phyloP scores from a whole-genome alignment of 192 early-diverging fungal species.

The Entophlyctis luteolus region DNA sequence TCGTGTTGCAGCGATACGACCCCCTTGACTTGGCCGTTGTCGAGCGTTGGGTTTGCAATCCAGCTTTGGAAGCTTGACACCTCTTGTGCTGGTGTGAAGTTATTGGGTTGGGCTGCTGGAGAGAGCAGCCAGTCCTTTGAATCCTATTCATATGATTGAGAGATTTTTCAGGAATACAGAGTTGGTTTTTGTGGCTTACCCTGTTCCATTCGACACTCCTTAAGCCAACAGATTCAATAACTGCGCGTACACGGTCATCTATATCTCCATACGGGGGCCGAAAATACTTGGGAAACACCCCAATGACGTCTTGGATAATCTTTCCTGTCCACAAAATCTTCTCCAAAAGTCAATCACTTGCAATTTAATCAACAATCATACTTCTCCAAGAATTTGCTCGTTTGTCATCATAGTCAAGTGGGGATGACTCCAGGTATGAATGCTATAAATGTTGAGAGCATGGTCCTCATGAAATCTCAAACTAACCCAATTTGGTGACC shows the following conservation, averaged over 20 bases:
- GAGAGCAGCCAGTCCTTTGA: constrained; percentile 13
- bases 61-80: not conserved
- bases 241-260: constrained; percentile 54
- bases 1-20: constrained; percentile 30
- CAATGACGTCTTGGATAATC: constrained; percentile 46
- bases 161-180: not conserved
- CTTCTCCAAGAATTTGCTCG: constrained; percentile 61
- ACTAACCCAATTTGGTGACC: constrained; percentile 61
- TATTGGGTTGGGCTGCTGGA: not conserved
- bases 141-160: not conserved
- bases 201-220: constrained; percentile 37
- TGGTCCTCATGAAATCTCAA: not conserved
- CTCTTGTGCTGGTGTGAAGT: constrained; percentile 2
- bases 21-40: not conserved
- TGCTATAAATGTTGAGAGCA: not conserved
- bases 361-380: not conserved
- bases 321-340: constrained; percentile 45
- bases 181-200: not conserved
- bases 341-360: not conserved
- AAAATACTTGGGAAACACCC: constrained; percentile 53
- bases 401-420: constrained; percentile 53
- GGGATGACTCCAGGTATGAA: constrained; percentile 57
- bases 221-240: constrained; percentile 52
- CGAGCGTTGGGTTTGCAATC: constrained; percentile 3
- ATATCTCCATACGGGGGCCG: constrained; percentile 67